Conservation (phyloP, 1,139 yeast species). For the Protomyces macrosporus region DNA sequence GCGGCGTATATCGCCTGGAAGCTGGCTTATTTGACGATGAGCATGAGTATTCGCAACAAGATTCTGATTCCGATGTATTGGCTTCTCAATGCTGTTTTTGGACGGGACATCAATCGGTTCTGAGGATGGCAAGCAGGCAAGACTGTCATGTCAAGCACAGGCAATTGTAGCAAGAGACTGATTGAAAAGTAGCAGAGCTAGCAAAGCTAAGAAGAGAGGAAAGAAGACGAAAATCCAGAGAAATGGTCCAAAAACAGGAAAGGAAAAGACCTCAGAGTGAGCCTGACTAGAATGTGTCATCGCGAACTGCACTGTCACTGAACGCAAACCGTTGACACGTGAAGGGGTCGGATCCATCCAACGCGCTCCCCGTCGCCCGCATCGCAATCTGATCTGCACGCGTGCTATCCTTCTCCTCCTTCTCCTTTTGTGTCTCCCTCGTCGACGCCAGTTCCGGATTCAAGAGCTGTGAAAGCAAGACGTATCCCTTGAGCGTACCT, state of each 20-base stretch:
- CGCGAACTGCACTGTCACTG: not conserved
- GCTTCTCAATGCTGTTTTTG: slow-evolving; percentile 46
- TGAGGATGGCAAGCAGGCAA: not conserved
- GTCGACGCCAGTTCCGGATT: not conserved
- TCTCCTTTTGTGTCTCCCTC: no score
- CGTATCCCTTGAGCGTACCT: not conserved
- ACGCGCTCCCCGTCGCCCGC: not conserved
- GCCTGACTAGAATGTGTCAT: not conserved
- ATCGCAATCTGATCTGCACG: not conserved
- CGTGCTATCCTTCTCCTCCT: not conserved
- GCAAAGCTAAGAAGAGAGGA: no score
- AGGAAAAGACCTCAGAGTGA: not conserved
- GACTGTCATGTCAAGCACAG: no score
- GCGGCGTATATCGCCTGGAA: slow-evolving; percentile 64
- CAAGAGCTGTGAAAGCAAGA: not conserved
- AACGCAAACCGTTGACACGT: not conserved
- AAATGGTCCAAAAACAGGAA: no score
- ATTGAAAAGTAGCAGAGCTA: no score
- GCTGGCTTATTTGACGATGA: slow-evolving; percentile 58
- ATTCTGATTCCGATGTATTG: slow-evolving; percentile 57
- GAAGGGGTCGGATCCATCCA: not conserved
- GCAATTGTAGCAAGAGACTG: no score
- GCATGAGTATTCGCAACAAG: slow-evolving; percentile 55
- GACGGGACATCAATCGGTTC: slow-evolving; percentile 20
- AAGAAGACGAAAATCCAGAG: no score